Evolutionary conservation across 257 asterid species (phyloP).

Genomic region (Linderniella brevidens): DNA sequence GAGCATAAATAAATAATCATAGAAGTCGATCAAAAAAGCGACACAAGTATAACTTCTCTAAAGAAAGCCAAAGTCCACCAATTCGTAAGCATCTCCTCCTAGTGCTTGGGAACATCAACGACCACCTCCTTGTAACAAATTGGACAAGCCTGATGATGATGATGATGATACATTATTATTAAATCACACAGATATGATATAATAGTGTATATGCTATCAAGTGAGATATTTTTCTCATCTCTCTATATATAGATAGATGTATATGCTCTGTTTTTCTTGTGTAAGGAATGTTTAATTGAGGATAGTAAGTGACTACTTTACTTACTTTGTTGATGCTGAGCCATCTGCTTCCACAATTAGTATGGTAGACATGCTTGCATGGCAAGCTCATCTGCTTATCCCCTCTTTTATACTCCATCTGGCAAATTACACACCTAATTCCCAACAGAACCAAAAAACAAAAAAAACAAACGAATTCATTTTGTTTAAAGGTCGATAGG

Average conservation of each 20-base stretch:
- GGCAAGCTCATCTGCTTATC: slow-evolving; percentile 73
- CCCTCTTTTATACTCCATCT: slow-evolving; percentile 88
- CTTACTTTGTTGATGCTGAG: slow-evolving; percentile 77
- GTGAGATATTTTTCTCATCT: not conserved
- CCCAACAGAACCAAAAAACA: slow-evolving; percentile 5
- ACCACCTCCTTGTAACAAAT: slow-evolving; percentile 74
- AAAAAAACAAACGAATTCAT: slow-evolving; percentile 6
- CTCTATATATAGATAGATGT: not conserved
- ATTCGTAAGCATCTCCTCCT: slow-evolving; percentile 1
- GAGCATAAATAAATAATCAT: no score
- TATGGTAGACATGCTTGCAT: slow-evolving; percentile 82
- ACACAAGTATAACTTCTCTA: no score
- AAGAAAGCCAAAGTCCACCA: no score
- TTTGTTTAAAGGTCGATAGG: no score
- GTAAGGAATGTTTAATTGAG: not conserved
- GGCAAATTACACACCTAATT: slow-evolving; percentile 92
- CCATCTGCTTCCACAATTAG: slow-evolving; percentile 78
- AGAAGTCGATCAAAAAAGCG: no score
- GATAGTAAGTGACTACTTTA: no score
- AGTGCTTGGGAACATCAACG: slow-evolving; percentile 27
- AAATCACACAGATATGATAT: no score
- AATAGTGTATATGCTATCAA: slow-evolving; percentile 7
- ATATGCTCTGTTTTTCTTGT: not conserved
- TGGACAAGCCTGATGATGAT: slow-evolving; percentile 68
- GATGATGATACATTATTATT: not conserved